Base-by-base conservation (phyloP, 345 rosid genomes). In the Camelina sativa region DNA sequence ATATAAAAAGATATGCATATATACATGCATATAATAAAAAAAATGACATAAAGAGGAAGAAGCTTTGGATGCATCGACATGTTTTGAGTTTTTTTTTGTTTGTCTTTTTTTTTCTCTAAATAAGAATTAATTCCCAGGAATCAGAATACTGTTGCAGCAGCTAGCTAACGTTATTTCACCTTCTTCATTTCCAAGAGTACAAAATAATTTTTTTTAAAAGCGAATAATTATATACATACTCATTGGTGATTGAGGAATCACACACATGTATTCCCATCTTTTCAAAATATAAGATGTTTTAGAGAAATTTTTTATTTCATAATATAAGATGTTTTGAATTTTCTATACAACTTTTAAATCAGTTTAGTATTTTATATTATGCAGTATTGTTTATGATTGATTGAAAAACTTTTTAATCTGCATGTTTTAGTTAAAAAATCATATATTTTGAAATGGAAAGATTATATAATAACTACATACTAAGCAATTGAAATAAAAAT, bases 51-150 rank as follows among this genome's bases (percentile, higher is more conserved):
- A 15, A 62, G 8, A 47, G 59, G 52, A 46, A 28, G 74, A 83
- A 77, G 79, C 85, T 82, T 88, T 78, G 87, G 84, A 83, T 81
- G 74, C 78, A 82, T 84, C 80, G 83, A 83, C 80, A 73, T 73
- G 76, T 71, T 72, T 61, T 68, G 57, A 44, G 41, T 74, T 73
- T 63, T 71, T 80, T 56, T 65, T 58, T 60, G 23, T 22, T 25
- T 25, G 4, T 3, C 41, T 66, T 71, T 65, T 72, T 54, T 77
- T 40, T 81, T 77, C 32, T 79, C 66, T 65, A 70, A 78, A 48
- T 48, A 46, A 64, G 65, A 78, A 74, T 70, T 65, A 77, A 48
- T 48, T 57, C 71, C 15, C 61, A 77, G 15, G 66, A 57, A 65
- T 70, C 76, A 71, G 62, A 77, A 77, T 56, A 65, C 67, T 62